Conservation (phyloP, 306 rosid genomes). For the Ceratonia siliqua region DNA sequence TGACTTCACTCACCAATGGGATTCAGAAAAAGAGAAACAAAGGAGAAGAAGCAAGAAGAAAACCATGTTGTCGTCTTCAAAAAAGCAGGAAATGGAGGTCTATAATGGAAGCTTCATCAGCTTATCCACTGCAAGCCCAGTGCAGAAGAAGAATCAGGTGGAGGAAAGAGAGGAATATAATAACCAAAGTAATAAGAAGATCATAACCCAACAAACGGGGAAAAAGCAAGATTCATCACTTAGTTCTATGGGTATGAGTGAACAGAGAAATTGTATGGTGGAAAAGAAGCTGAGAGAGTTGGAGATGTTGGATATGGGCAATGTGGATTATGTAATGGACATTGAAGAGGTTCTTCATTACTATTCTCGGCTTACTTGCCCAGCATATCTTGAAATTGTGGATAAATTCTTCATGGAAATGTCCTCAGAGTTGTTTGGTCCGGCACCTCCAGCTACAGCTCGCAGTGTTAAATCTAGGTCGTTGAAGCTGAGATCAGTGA, state of each 20-base stretch:
- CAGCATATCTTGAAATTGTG: conserved; percentile 79
- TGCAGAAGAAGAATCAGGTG: conserved; percentile 29
- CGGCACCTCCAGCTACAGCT: conserved; percentile 41
- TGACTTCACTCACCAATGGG: conserved; percentile 49
- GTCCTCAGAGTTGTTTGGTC: conserved; percentile 58
- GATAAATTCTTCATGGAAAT: conserved; percentile 81
- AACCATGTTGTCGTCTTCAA: conserved; percentile 19
- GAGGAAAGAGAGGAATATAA: conserved; percentile 34
- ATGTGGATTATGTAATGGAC: conserved; percentile 78
- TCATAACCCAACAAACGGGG: conserved; percentile 28
- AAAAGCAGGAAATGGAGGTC: conserved; percentile 38
- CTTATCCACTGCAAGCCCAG: conserved; percentile 31
- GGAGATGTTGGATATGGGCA: conserved; percentile 69
- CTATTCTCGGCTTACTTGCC: conserved; percentile 79
- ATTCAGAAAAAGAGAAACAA: conserved; percentile 33
- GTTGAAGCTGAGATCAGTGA: conserved; percentile 35
- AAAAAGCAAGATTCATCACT: conserved; percentile 34
- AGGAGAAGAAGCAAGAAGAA: conserved; percentile 37
- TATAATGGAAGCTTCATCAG: conserved; percentile 32
- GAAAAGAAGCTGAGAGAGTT: conserved; percentile 74
- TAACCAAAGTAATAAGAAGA: conserved; percentile 22
- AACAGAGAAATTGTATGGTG: conserved; percentile 42
- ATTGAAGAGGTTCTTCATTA: conserved; percentile 89
- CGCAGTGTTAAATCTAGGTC: conserved; percentile 41
- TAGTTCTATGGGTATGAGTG: conserved; percentile 7